Evolutionary conservation across 306 rosid species (phyloP), one percentile per base, ranked within the genome.

Genomic region (Oxytropis ochrocephala): DNA sequence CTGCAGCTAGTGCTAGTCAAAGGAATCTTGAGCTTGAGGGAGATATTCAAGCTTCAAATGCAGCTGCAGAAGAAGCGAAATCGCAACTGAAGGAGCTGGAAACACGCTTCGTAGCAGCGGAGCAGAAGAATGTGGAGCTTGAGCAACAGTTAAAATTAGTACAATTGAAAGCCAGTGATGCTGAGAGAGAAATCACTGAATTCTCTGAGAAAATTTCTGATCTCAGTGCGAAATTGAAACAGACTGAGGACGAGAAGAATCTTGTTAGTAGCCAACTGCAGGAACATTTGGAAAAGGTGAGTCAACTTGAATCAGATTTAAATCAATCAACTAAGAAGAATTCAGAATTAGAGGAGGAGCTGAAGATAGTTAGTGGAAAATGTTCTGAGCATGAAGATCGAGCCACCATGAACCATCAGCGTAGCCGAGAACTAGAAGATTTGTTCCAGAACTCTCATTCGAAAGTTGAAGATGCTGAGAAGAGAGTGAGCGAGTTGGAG

Each of bases 341-440:
- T 64, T 80, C 82, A 2, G 74, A 84, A 76, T 91, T 94, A 33
- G 89, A 85, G 81, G 91, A 81, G 81, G 87, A 94, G 81, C 82
- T 88, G 83, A 90, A 84, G 86, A 71, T 49, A 67, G 62, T 79
- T 77, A 56, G 54, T 0, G 80, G 43, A 11, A 94, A 85, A 76
- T 87, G 89, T 72, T 7, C 84, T 0, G 96, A 94, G 78, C 95
- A 90, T 57, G 98, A 88, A 75, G 98, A 84, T 29, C 86, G 84
- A 52, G 95, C 92, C 13, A 77, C 69, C 65, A 77, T 78, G 83
- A 80, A 74, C 74, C 94, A 84, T 68, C 86, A 87, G 67, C 87
- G 89, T 42, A 85, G 94, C 81, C 63, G 82, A 11, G 96, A 91
- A 80, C 92, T 95, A n/a, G 97, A 94, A 90, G 98, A 85, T 84